phyloP scores from a whole-genome alignment of 495 filamentous ascomycete species.

The Hypomontagnella monticulosa region DNA sequence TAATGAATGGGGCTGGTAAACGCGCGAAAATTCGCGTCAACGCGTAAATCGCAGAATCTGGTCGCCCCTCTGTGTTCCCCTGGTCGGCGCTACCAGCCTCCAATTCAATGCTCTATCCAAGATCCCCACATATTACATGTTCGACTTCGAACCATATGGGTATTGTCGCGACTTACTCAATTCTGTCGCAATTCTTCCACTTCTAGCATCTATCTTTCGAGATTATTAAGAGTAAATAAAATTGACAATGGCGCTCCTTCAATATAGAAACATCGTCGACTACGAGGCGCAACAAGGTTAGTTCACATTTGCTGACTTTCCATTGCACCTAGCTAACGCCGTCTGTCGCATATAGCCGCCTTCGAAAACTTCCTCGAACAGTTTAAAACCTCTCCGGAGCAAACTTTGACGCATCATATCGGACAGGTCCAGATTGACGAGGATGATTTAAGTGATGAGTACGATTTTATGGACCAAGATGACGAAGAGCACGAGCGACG shows the following conservation, averaged over 20 bases:
- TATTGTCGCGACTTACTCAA: slow-evolving; percentile 30
- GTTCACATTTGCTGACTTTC: slow-evolving; percentile 32
- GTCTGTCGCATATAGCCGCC: slow-evolving; percentile 60
- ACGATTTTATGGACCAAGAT: slow-evolving; percentile 92
- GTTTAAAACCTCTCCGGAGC: slow-evolving; percentile 85
- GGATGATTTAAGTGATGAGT: slow-evolving; percentile 89
- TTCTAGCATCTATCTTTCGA: slow-evolving; percentile 18
- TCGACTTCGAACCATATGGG: neutral
- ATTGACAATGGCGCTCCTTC: slow-evolving; percentile 78
- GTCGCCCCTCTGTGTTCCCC: neutral
- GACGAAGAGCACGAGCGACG: slow-evolving; percentile 65
- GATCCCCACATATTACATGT: neutral
- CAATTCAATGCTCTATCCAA: neutral
- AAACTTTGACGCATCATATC: slow-evolving; percentile 78
- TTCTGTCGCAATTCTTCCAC: slow-evolving; percentile 34
- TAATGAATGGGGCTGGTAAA: slow-evolving; percentile 41
- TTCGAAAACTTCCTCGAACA: slow-evolving; percentile 88
- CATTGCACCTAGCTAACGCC: slow-evolving; percentile 32
- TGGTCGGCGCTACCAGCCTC: slow-evolving; percentile 43
- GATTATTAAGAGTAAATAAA: slow-evolving; percentile 10
- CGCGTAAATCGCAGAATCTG: slow-evolving; percentile 29
- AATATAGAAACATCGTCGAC: slow-evolving; percentile 77
- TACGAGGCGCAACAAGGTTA: slow-evolving; percentile 85
- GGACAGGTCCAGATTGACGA: slow-evolving; percentile 87
- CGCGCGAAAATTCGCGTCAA: slow-evolving; percentile 48